Conservation (phyloP, 225 moss, liverwort and hornwort genomes). For the Physcomitrellopsis africana region DNA sequence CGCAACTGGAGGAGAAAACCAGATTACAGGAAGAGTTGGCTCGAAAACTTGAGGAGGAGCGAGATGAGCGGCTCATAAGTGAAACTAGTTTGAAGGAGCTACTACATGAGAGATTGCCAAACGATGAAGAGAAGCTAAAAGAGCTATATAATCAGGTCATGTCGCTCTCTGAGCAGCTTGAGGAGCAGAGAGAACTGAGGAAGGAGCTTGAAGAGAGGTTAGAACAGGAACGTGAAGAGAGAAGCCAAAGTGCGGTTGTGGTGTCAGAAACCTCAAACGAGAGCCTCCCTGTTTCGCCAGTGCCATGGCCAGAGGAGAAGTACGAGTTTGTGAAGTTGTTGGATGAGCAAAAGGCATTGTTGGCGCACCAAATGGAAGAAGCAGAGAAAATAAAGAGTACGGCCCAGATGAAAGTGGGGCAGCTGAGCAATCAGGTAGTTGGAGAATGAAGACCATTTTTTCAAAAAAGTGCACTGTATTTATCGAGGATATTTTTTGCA, state of each 20-base stretch:
- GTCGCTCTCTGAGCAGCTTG: constrained; percentile 47
- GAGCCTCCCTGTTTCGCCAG: constrained; percentile 43
- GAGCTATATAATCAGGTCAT: constrained; percentile 38
- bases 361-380: constrained; percentile 57
- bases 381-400: constrained; percentile 34
- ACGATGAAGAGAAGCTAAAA: constrained; percentile 33
- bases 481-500: no score
- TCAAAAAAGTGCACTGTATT: no score
- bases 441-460: background rate
- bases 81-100: constrained; percentile 44
- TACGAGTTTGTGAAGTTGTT: constrained; percentile 42
- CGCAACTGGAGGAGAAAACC: constrained; percentile 29
- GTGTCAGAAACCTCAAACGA: constrained; percentile 31
- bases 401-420: constrained; percentile 61
- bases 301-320: constrained; percentile 47
- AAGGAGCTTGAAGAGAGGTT: constrained; percentile 50
- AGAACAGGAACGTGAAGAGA: constrained; percentile 44
- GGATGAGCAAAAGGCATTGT: constrained; percentile 40
- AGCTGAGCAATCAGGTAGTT: constrained; percentile 45
- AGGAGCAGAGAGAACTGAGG: constrained; percentile 48
- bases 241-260: constrained; percentile 39
- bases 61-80: constrained; percentile 43
- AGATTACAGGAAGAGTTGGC: constrained; percentile 42
- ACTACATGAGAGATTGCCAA: constrained; percentile 20
- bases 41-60: constrained; percentile 53